Base-by-base conservation (phyloP, 1,284 basidiomycete species). In the Anthracocystis walkeri region DNA sequence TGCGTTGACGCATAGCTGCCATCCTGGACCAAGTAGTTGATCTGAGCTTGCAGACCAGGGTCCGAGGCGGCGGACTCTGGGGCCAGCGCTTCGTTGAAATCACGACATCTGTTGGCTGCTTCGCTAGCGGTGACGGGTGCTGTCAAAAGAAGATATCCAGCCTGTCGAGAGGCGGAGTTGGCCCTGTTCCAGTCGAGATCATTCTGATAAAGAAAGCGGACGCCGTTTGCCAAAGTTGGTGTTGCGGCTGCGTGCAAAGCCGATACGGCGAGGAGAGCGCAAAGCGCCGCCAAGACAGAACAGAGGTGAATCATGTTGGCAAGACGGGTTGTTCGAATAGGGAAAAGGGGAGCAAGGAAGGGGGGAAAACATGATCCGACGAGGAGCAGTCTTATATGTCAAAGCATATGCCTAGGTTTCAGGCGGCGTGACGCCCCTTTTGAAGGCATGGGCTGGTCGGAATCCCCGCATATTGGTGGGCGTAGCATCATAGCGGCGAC, bases 131-230 rank as follows among this genome's bases (percentile, higher is more conserved):
- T 63, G 20, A 67, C 33, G 5, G 65, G 44, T 3, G 53, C 41
- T 12, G 59, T 57, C 31, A 78, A 67, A 3, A 80, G 60, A 20
- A 81, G 56, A 42, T 77, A 77, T 31, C 78, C 73, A 20, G 66
- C 44, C 52, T 76, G 74, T 29, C 74, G 67, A 6, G 50, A 12
- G n/a, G 55, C 18, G 3, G 74, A 71, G 14, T 40, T 33, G 40
- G 72, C 71, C 25, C 58, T 54, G 58, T 49, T 75, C 62, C 64
- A 69, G 54, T 78, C 65, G 6, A 81, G 68, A 35, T 81, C 78
- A 48, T 81, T 81, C 51, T 80, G 78, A 41, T 76, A 75, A 33
- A 81, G 62, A 21, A 81, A 58, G 14, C 76, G 64, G 18, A 75
- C 38, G 8, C 74, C 68, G 23, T 64, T 64, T 44, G 48, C 46